phyloP scores from a whole-genome alignment of 2,329 filamentous ascomycete genomes.

The Hortaea werneckii region DNA sequence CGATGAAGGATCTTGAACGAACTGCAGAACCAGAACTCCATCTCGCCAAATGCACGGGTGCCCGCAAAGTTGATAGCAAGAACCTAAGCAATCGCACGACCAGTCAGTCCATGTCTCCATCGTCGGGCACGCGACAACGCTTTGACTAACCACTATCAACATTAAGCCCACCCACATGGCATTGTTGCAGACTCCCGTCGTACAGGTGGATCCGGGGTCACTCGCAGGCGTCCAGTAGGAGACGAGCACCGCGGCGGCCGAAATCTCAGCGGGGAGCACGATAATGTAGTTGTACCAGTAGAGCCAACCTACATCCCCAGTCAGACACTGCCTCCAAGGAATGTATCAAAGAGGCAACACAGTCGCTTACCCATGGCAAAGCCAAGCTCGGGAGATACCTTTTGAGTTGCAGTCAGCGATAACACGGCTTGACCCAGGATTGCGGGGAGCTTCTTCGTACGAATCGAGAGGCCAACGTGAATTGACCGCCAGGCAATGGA shows the following conservation, averaged over 20 bases:
- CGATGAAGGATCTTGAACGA: too few relatives aligned
- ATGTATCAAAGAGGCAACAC: too few relatives aligned
- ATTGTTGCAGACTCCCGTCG: too few relatives aligned
- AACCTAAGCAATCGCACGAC: too few relatives aligned
- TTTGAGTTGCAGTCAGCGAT: too few relatives aligned
- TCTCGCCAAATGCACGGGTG: neutral
- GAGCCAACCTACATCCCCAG: conserved; percentile 16
- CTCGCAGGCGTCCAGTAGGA: conserved; percentile 21
- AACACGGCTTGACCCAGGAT: too few relatives aligned
- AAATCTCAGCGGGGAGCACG: conserved; percentile 27
- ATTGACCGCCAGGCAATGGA: conserved; percentile 26
- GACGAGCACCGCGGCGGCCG: conserved; percentile 24
- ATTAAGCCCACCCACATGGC: too few relatives aligned
- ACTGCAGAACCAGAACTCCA: conserved; percentile 1
- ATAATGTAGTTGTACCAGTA: conserved; percentile 28
- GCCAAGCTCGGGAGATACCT: conserved; percentile 10
- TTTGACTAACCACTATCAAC: too few relatives aligned
- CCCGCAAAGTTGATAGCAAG: conserved; percentile 14
- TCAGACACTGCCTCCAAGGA: too few relatives aligned
- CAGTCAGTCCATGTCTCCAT: too few relatives aligned
- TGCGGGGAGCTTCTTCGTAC: conserved; percentile 4
- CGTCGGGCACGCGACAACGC: too few relatives aligned
- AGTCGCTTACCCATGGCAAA: conserved; percentile 16
- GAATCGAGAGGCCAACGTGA: conserved; percentile 24
- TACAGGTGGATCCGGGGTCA: too few relatives aligned